A percentile compares a stretch with the other conserved stretches of the same genome.
These are phyloP conservation scores for Wickerhamomyces bisporus DNA, from an alignment of 805 yeast species.

Conservation along the genomic window DNA sequence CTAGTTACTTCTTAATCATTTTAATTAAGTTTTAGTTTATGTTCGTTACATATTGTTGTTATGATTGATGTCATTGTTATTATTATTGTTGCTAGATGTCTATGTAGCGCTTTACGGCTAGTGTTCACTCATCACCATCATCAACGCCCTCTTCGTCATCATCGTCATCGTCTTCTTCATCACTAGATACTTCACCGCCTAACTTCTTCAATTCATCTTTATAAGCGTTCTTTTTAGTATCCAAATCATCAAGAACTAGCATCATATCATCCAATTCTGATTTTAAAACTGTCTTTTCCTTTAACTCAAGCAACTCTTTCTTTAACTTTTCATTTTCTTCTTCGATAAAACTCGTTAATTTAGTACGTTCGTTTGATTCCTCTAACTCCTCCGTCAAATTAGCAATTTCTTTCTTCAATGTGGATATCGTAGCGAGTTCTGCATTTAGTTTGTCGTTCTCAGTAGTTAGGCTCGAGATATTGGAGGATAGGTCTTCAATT, in stretches of 20 bases:
- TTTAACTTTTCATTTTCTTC: conserved; percentile 18
- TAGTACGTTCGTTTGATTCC: conserved; percentile 4
- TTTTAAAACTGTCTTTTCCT: conserved; percentile 34
- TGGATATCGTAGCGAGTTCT: too few species aligned
- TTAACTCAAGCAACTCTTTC: conserved; percentile 12
- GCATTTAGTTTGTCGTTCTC: neutral
- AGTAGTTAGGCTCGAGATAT: neutral
- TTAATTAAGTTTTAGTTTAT: too few species aligned
- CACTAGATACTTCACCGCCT: conserved; percentile 64
- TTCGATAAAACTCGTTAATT: neutral
- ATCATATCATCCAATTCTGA: conserved; percentile 68
- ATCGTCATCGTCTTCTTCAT: conserved; percentile 64
- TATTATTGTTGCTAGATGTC: too few species aligned
- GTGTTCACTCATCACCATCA: conserved; percentile 1
- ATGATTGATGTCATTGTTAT: too few species aligned
- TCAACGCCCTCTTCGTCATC: conserved; percentile 47
- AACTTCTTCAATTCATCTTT: conserved; percentile 44
- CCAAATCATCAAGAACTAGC: conserved; percentile 71
- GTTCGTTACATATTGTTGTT: too few species aligned
- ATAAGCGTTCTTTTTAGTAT: conserved; percentile 57
- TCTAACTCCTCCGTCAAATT: conserved; percentile 1
- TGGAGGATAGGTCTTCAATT: neutral
- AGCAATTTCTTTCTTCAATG: conserved; percentile 4
- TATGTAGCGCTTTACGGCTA: too few species aligned
- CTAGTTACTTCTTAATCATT: too few species aligned